Base-by-base conservation (phyloP, 805 yeast genomes). In the Trichomonascus vanleenenianus region DNA sequence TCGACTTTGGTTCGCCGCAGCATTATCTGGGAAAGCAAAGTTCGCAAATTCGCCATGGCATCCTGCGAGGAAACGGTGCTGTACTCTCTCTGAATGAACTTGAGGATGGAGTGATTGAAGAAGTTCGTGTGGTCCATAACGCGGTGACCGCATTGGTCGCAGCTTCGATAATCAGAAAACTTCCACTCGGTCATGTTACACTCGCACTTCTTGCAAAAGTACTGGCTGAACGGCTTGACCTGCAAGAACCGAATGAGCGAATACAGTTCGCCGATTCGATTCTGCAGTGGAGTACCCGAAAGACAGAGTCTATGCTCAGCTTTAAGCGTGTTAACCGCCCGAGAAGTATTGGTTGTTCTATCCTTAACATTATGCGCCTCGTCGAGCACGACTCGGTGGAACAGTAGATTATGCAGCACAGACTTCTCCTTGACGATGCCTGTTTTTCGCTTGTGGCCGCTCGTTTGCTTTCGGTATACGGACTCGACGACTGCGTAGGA, bases 341-440 rank as follows among this genome's bases (percentile, higher is more conserved):
- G 81, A 0, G 97, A 89, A 0, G 98, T 93, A 20, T 91, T 91
- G 44, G 93, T 81, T 45, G 88, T 88, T 48, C 97, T 74, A 62
- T 93, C 97, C 60, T 93, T 93, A 69, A 93, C 91, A 58, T 91
- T 91, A 62, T 93, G 99, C 1, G 98, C 98, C 61, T 93, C 99
- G 66, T 93, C 99, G 43, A 93, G 67, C 12, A 93, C 76, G 7
- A 91, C 95, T 47, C 99, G 69, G 58, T 87, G 83, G 61, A 88
- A 93, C 35, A 76, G 72, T 38, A 85, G 71, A 11, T 74, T 66
- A 59, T 93, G 98, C 34, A 93, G 62, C 0, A 81, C 75, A 18
- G 94, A 81, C 49, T 73, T 72, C 51, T 88, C 95, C 60, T 85
- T 84, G 2, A 84, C 81, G 19, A 78, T 56, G 1, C 84, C 81